Conservation (phyloP, 2,329 filamentous ascomycete genomes). For the Metarhizium sp. region DNA sequence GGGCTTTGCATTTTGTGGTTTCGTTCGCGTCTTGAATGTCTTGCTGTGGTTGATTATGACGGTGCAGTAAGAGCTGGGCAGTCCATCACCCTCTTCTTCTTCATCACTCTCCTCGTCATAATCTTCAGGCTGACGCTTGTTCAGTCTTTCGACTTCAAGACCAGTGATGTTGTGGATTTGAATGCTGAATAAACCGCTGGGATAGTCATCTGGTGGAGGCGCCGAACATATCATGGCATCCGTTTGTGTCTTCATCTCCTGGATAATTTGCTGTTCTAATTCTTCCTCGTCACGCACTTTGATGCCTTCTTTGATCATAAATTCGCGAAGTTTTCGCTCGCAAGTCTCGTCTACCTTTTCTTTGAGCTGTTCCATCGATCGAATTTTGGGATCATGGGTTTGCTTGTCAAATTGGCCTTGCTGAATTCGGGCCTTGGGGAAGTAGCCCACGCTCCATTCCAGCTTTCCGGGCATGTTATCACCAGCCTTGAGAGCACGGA, state of each 20-base stretch:
- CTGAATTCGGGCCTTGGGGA: constrained; percentile 55
- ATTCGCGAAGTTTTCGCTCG: constrained; percentile 56
- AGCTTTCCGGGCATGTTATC: constrained; percentile 62
- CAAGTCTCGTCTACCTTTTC: constrained; percentile 44
- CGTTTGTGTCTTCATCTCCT: constrained; percentile 52
- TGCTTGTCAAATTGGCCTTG: constrained; percentile 52
- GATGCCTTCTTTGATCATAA: constrained; percentile 34
- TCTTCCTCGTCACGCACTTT: constrained; percentile 48
- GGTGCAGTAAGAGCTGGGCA: constrained; percentile 63
- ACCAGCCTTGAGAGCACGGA: constrained; percentile 53
- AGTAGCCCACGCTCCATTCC: constrained; percentile 64
- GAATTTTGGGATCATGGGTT: constrained; percentile 47
- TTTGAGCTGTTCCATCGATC: constrained; percentile 48
- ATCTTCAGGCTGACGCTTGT: constrained; percentile 41
- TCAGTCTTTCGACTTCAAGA: constrained; percentile 50
- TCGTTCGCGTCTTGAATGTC: constrained; percentile 61
- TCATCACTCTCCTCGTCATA: constrained; percentile 40
- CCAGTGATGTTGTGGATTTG: constrained; percentile 67
- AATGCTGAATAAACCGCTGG: constrained; percentile 58
- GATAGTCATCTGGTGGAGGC: constrained; percentile 51
- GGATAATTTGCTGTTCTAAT: constrained; percentile 56
- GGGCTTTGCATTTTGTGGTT: constrained; percentile 68
- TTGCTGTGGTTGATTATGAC: constrained; percentile 66
- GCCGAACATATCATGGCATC: constrained; percentile 60
- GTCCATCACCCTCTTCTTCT: constrained; percentile 52